Conservation (phyloP, 768 basidiomycete genomes). For the Epithele typhae region DNA sequence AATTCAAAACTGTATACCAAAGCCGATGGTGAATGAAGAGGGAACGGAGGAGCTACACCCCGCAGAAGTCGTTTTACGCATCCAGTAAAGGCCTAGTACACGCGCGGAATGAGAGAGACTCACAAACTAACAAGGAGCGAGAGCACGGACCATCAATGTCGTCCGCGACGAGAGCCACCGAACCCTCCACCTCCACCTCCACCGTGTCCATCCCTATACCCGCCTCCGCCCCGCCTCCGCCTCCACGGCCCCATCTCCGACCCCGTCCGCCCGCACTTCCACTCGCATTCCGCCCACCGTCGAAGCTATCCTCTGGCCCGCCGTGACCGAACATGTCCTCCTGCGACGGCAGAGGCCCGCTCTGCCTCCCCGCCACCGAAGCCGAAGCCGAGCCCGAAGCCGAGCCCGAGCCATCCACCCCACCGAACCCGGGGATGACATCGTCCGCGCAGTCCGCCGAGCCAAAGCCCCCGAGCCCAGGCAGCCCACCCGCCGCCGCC, state of each 20-base stretch:
- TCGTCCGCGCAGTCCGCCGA: constrained; percentile 41
- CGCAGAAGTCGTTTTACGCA: no score
- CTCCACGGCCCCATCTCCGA: constrained; percentile 10
- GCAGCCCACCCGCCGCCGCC: constrained; percentile 19
- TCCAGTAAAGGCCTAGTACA: no score
- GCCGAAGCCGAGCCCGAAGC: constrained; percentile 17
- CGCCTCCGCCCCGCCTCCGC: constrained; percentile 6
- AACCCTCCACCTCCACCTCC: no score
- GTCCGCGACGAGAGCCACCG: no score
- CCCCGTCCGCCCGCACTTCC: constrained; percentile 21
- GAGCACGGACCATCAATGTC: no score
- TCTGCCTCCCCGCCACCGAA: constrained; percentile 22
- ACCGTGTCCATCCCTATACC: background rate
- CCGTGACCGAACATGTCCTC: constrained; percentile 44
- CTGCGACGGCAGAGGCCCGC: constrained; percentile 42
- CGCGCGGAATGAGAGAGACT: no score
- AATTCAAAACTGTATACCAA: no score
- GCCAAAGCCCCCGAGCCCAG: constrained; percentile 17
- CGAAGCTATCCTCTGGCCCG: constrained; percentile 31
- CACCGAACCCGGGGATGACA: constrained; percentile 62
- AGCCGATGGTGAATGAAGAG: no score
- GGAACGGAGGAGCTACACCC: no score
- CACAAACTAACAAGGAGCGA: no score
- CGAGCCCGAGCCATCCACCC: constrained; percentile 25
- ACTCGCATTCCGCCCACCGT: constrained; percentile 27